Percentiles rank a stretch among this genome's conserved stretches.
Evolutionary conservation across 1,284 basidiomycete genomes (phyloP).

Genomic region (Amylostereum areolatum): DNA sequence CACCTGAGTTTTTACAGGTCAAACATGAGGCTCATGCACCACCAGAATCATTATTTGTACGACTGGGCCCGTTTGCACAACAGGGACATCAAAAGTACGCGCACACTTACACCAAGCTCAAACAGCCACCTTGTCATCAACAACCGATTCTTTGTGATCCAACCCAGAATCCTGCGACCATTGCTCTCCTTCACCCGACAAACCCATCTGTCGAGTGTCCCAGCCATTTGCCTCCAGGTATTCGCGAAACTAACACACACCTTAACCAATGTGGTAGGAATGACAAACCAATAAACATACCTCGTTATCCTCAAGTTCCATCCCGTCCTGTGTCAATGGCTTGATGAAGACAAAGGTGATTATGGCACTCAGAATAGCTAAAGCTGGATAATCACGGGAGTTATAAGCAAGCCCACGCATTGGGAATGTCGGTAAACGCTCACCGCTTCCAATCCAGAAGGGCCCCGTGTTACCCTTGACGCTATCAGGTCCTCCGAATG

Average conservation of each 20-base stretch:
- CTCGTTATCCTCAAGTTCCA: constrained; percentile 68
- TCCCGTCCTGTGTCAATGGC: constrained; percentile 73
- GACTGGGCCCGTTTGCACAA: no score
- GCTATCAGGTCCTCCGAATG: constrained; percentile 50
- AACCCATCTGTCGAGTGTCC: constrained; percentile 68
- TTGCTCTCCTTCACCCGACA: constrained; percentile 13
- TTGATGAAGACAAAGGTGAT: constrained; percentile 73
- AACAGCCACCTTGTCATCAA: constrained; percentile 1
- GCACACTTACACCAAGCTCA: not conserved
- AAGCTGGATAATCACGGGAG: constrained; percentile 26
- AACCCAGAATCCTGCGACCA: constrained; percentile 1
- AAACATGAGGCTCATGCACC: no score
- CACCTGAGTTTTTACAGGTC: no score
- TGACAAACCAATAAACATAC: constrained; percentile 30
- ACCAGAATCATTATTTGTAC: no score
- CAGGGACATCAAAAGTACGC: not conserved
- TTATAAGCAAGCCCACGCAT: not conserved
- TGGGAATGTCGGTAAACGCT: constrained; percentile 9
- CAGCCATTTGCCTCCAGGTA: constrained; percentile 76
- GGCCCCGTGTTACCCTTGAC: constrained; percentile 68
- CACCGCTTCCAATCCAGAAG: constrained; percentile 74
- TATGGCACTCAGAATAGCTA: constrained; percentile 75
- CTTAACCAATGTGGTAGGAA: not conserved
- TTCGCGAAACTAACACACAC: constrained; percentile 56
- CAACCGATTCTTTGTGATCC: not conserved